Percentiles rank a stretch among this genome's conserved stretches.
Conservation (phyloP, 805 yeast genomes). For the Cyberlindnera euphorbiae region DNA sequence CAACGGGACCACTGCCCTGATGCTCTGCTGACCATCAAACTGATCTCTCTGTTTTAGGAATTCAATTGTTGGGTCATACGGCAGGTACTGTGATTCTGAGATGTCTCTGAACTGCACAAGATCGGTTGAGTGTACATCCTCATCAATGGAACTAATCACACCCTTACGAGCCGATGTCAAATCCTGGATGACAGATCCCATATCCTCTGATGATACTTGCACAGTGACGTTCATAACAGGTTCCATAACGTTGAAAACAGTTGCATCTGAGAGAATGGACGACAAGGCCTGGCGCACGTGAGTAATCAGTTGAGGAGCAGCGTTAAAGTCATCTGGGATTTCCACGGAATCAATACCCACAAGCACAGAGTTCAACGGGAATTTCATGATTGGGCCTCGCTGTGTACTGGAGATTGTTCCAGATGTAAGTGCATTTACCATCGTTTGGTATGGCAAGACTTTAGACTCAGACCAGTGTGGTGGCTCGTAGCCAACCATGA, state of each 20-base stretch:
- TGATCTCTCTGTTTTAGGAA: slow-evolving; percentile 19
- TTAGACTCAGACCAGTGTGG: slow-evolving; percentile 20
- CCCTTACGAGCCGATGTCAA: slow-evolving; percentile 77
- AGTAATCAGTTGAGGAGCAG: slow-evolving; percentile 36
- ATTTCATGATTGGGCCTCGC: slow-evolving; percentile 51
- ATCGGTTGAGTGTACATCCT: slow-evolving; percentile 39
- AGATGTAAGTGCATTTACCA: slow-evolving; percentile 50
- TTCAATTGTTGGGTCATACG: slow-evolving; percentile 65
- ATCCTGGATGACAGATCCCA: slow-evolving; percentile 85
- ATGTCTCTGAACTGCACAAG: slow-evolving; percentile 46
- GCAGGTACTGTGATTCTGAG: slow-evolving; percentile 62
- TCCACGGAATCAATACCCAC: slow-evolving; percentile 46
- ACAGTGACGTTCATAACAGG: slow-evolving; percentile 82
- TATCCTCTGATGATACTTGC: slow-evolving; percentile 59
- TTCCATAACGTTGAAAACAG: slow-evolving; percentile 59
- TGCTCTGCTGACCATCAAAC: slow-evolving; percentile 36
- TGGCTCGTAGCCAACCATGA: slow-evolving; percentile 29
- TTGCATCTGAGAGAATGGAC: slow-evolving; percentile 31
- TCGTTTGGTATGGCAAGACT: slow-evolving; percentile 45
- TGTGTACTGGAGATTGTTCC: slow-evolving; percentile 61
- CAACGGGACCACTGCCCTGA: slow-evolving; percentile 80
- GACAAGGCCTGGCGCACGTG: slow-evolving; percentile 42
- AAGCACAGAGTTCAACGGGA: slow-evolving; percentile 56
- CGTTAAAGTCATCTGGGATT: slow-evolving; percentile 46
- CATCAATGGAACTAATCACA: slow-evolving; percentile 64